Evolutionary conservation across 306 rosid genomes (phyloP).

Genomic region (Malus asiatica): DNA sequence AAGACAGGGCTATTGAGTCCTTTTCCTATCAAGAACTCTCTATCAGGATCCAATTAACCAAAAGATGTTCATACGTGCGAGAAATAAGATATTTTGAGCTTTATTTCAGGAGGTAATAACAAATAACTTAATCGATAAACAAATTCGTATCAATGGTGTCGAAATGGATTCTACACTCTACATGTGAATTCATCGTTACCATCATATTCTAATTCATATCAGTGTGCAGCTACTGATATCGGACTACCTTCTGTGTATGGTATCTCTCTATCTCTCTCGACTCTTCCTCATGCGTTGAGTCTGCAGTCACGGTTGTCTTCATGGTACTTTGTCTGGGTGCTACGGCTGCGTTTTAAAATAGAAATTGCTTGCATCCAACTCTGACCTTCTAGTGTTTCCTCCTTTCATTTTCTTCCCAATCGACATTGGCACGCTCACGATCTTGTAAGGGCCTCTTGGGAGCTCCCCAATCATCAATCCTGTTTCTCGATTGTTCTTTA

Average conservation of each 20-base stretch:
- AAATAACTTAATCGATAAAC: not conserved
- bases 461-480: slow-evolving; percentile 18
- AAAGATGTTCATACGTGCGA: not conserved
- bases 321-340: not conserved
- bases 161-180: not conserved
- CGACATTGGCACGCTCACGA: slow-evolving; percentile 18
- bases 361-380: not conserved
- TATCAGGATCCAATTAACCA: slow-evolving; percentile 15
- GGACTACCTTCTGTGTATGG: not conserved
- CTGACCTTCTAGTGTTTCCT: slow-evolving; percentile 20
- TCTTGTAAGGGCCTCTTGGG: slow-evolving; percentile 13
- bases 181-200: not conserved
- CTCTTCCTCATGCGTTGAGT: too few species aligned
- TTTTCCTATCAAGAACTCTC: slow-evolving; percentile 46
- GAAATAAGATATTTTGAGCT: not conserved
- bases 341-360: not conserved
- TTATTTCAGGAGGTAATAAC: not conserved
- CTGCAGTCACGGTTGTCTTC: not conserved
- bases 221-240: not conserved
- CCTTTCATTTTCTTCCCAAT: slow-evolving; percentile 24
- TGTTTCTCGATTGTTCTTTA: slow-evolving; percentile 38
- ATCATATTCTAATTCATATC: not conserved
- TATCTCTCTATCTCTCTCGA: not conserved
- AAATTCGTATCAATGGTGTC: not conserved
- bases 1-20: slow-evolving; percentile 57